Conservation (phyloP, 805 yeast genomes). For the Candida ponderosae region DNA sequence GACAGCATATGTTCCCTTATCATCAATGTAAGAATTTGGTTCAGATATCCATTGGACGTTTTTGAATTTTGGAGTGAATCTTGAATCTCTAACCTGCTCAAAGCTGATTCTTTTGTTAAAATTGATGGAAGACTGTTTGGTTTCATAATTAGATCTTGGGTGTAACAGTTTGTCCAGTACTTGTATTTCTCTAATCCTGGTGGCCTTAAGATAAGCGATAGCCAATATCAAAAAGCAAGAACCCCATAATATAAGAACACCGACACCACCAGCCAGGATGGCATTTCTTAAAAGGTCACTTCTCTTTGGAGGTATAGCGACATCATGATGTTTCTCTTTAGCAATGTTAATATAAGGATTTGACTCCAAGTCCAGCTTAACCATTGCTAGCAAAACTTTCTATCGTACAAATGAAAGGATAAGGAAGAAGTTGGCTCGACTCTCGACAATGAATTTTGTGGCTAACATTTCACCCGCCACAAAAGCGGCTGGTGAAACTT, state of each 20-base stretch:
- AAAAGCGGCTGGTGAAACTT: too few relatives aligned
- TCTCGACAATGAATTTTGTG: too few relatives aligned
- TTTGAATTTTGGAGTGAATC: constrained; percentile 44
- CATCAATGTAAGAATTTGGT: constrained; percentile 40
- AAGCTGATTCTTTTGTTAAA: constrained; percentile 19
- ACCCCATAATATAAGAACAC: constrained; percentile 8
- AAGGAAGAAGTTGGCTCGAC: too few relatives aligned
- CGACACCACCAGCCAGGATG: constrained; percentile 3
- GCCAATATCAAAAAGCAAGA: constrained; percentile 4
- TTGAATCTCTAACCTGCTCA: constrained; percentile 42
- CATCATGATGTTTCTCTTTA: too few relatives aligned
- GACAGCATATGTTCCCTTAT: constrained; percentile 61
- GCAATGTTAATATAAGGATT: too few relatives aligned
- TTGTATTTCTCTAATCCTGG: constrained; percentile 3
- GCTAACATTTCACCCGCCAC: too few relatives aligned
- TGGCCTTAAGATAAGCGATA: constrained; percentile 5
- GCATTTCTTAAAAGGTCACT: constrained; percentile 2
- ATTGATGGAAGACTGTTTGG: background rate
- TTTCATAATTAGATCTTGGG: too few relatives aligned
- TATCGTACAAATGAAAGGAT: too few relatives aligned
- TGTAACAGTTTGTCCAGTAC: constrained; percentile 2
- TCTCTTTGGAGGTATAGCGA: background rate
- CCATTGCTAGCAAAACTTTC: too few relatives aligned
- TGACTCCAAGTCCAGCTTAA: too few relatives aligned
- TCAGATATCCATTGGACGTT: constrained; percentile 63